A percentile compares a stretch with the other conserved stretches of the same genome.
Conservation (phyloP, 176 grass and related monocot genomes). For the Oryza coarctata region DNA sequence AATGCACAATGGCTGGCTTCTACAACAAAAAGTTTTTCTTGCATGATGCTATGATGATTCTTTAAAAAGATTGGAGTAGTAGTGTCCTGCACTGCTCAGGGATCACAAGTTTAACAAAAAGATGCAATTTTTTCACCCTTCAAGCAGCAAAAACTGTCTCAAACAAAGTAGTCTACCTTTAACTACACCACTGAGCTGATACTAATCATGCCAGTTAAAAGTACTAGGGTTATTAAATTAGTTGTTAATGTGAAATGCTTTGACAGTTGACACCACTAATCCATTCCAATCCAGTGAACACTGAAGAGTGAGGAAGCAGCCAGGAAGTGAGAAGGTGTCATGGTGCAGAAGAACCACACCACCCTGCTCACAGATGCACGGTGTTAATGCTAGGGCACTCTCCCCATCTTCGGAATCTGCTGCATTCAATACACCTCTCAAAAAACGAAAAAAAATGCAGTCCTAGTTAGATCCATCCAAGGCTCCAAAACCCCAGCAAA, state of each 20-base stretch:
- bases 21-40: background rate
- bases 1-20: conserved; percentile 18
- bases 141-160: background rate
- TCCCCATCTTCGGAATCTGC: conserved; percentile 43
- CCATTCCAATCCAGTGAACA: background rate
- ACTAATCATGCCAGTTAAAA: too few species aligned
- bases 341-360: conserved; percentile 11
- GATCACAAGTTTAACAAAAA: background rate
- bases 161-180: background rate
- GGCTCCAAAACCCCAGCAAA: background rate
- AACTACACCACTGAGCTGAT: too few species aligned
- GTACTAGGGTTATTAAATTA: too few species aligned
- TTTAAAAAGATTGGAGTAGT: background rate
- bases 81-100: background rate
- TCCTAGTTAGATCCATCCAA: conserved; percentile 30
- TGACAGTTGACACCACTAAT: background rate
- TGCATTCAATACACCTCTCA: conserved; percentile 36
- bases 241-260: background rate
- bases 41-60: background rate
- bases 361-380: background rate
- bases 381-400: conserved; percentile 25
- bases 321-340: background rate
- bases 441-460: conserved; percentile 13
- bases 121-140: background rate
- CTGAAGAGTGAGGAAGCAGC: background rate